Conservation (phyloP, 805 yeast genomes). For the Starmerella apicola region DNA sequence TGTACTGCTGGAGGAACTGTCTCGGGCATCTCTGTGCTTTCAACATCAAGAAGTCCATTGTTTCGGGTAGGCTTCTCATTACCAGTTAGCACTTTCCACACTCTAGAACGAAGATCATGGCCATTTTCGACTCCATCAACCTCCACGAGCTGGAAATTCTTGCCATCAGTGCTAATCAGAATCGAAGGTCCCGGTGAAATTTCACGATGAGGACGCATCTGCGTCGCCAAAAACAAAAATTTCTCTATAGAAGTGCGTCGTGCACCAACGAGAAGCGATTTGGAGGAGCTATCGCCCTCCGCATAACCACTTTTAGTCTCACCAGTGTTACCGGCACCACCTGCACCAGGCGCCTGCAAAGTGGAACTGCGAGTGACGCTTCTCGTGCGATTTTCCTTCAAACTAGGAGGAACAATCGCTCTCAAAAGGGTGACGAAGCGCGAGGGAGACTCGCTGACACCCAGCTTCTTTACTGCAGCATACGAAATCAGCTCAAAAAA, state of each 20-base stretch:
- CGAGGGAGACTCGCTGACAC: constrained; percentile 38
- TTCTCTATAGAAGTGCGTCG: constrained; percentile 20
- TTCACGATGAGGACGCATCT: constrained; percentile 27
- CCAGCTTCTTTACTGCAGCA: constrained; percentile 40
- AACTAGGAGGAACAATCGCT: constrained; percentile 24
- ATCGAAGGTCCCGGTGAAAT: constrained; percentile 28
- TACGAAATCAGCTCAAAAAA: constrained; percentile 60
- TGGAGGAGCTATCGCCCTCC: no score
- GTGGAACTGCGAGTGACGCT: neutral
- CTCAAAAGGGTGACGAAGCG: constrained; percentile 45
- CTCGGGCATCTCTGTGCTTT: constrained; percentile 15
- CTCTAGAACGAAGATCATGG: constrained; percentile 30
- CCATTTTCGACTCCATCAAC: constrained; percentile 23
- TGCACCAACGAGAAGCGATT: constrained; percentile 13
- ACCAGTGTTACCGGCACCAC: neutral
- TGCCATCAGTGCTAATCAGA: constrained; percentile 54
- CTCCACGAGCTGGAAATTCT: constrained; percentile 40
- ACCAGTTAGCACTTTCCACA: constrained; percentile 21
- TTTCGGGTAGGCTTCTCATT: neutral
- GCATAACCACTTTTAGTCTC: neutral
- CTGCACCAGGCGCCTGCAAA: neutral
- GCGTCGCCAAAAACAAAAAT: constrained; percentile 18
- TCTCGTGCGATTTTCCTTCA: neutral
- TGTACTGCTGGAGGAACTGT: constrained; percentile 3
- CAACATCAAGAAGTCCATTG: no score